Base-by-base conservation (phyloP, 164 flowering plant species). In the Cinnamomum micranthum region DNA sequence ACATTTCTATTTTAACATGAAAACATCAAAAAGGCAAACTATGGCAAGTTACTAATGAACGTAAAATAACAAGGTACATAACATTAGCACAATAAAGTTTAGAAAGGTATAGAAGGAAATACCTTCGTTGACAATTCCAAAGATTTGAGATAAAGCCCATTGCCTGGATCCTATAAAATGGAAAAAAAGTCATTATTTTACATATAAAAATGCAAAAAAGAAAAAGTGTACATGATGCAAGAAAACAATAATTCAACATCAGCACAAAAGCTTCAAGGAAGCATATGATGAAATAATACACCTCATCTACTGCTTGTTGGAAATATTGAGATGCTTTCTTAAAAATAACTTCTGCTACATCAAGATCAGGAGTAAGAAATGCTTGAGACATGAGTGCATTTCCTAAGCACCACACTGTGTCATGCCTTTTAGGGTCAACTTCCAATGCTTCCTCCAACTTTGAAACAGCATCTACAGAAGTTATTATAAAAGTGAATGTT, bases 361-460 rank as follows among this genome's bases (percentile, higher is more conserved):
- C 90, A n/a, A n/a, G 60, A 28, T 92, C 94, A 9, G 93, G 85
- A 69, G 84, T 91, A 51, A 92, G 74, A 84, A 95, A 93, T 0
- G 90, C 99, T 66, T 78, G 76, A n/a, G 93, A 86, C 27, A 94
- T 92, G 68, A 87, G 80, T 2, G 93, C 99, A 86, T 95, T 93
- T 27, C 95, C 99, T 74, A 93, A 75, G 79, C 88, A 91, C 98
- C 97, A 95, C 0, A 92, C 82, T 0, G 97, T 68, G 24, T 93
- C 96, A 75, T 88, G 97, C 77, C 88, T 91, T 24, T 59, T 81
- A 11, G 98, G 92, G 69, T 87, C 75, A 68, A 93, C 31, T 50
- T 25, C 33, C 84, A 95, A 78, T 19, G 96, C 97, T 81, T 93
- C 91, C 84, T 95, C 94, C 77, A 95, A 82, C 88, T 92, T 92